Evolutionary conservation across 495 filamentous ascomycete species (phyloP).

Genomic region (Delitschia confertaspora): DNA sequence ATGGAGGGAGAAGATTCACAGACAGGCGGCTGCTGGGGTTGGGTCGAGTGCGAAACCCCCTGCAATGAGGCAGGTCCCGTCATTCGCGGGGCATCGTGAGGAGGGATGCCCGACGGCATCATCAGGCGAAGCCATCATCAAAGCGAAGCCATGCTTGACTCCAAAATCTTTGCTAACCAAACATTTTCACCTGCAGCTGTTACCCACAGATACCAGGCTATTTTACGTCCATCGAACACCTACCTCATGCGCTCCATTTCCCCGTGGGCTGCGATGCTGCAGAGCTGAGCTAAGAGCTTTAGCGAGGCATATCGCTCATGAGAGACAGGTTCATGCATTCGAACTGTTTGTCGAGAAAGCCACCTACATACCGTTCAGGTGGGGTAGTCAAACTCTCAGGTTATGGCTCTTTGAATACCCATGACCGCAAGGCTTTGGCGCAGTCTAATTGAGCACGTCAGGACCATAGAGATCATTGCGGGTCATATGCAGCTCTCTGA

Average conservation of each 20-base stretch:
- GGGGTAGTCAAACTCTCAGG: no score
- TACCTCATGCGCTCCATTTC: not conserved
- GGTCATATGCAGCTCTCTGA: conserved; percentile 19
- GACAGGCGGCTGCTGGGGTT: conserved; percentile 4
- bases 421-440: no score
- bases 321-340: not conserved
- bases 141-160: conserved; percentile 13
- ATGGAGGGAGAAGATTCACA: conserved; percentile 18
- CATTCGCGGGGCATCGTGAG: conserved; percentile 4
- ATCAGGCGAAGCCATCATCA: conserved; percentile 3
- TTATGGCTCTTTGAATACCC: no score
- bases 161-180: conserved; percentile 10
- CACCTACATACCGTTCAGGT: no score
- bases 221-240: conserved; percentile 1
- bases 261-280: not conserved
- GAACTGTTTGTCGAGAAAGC: conserved; percentile 3
- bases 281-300: conserved; percentile 12
- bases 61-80: conserved; percentile 18
- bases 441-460: no score
- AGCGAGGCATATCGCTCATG: conserved; percentile 10
- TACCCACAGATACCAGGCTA: conserved; percentile 11
- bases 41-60: conserved; percentile 4
- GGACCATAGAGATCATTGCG: conserved; percentile 3
- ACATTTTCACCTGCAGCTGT: no score
- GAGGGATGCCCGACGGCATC: conserved; percentile 15